These are phyloP conservation scores for Fusarium sulawesiense DNA, from an alignment of 2,329 filamentous ascomycete genomes.

Conservation along the genomic window DNA sequence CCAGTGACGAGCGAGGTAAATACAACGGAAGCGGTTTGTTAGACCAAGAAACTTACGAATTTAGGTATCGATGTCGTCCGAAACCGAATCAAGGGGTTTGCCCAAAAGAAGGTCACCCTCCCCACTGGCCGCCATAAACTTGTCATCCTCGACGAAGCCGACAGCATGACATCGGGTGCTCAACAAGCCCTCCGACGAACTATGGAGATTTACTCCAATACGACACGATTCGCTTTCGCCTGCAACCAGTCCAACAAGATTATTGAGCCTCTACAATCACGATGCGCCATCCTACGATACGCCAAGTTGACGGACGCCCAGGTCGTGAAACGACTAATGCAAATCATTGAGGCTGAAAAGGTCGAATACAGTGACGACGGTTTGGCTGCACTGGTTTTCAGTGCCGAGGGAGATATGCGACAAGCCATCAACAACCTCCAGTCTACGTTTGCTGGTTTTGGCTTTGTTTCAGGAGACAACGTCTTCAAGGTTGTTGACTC, in stretches of 20 bases:
- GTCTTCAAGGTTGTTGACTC: conserved; percentile 98
- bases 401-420: conserved; percentile 97
- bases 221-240: conserved; percentile 95
- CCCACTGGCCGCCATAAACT: conserved; percentile 92
- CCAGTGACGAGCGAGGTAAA: conserved; percentile 88
- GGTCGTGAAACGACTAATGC: conserved; percentile 87
- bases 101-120: conserved; percentile 98
- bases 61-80: conserved; percentile 94
- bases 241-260: conserved; percentile 99
- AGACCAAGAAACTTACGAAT: not conserved
- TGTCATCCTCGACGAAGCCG: conserved; percentile 96
- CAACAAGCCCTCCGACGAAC: conserved; percentile 95
- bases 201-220: conserved; percentile 99
- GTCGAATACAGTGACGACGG: conserved; percentile 94
- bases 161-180: conserved; percentile 97
- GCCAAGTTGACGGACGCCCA: conserved; percentile 92
- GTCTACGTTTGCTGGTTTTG: conserved; percentile 91
- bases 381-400: conserved; percentile 94
- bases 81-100: conserved; percentile 97
- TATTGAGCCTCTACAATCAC: conserved; percentile 97
- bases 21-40: not conserved
- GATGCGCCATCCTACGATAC: conserved; percentile 95
- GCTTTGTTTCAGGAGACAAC: conserved; percentile 96
- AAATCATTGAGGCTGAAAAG: conserved; percentile 92
- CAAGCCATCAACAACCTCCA: conserved; percentile 99